Evolutionary conservation across 129 eudicot species (phyloP), one percentile per base, ranked within the genome.

Genomic region (Chrysanthemum makinoi): DNA sequence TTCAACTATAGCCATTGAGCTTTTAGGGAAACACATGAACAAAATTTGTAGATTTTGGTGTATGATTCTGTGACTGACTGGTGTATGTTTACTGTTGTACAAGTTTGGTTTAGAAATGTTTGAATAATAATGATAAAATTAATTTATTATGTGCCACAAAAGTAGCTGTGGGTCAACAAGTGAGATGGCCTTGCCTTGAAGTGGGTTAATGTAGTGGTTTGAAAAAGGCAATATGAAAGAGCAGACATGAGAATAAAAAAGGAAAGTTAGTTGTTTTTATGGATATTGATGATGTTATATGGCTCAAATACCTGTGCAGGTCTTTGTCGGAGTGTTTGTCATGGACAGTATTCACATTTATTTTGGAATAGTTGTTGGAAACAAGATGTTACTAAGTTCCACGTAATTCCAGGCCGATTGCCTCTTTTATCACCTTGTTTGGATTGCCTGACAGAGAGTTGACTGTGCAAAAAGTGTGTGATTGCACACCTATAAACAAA

Each of bases 311-410:
- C 62, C 57, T 52, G 61, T 73, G 70, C 54, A 63, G 64, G 78
- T 73, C 78, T 49, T 73, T 73, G 77, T 73, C 70, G 69, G 66
- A 56, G 75, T 35, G 65, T 56, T 69, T 20, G 71, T 65, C 33
- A 39, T 30, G 11, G 35, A 69, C 74, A 56, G 46, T 62, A 28
- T 62, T 20, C 15, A 20, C 52, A 62, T 26, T 64, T 39, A 74
- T 28, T 74, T 20, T 50, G 74, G 59, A 44, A 20, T 20, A 63
- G 55, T 52, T 74, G 72, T 20, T 64, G 63, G n/a, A 62, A 26
- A 4, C 19, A 47, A 56, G 65, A 13, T 33, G 51, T 49, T 1
- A n/a, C n/a, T n/a, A 56, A 64, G 74, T 46, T 28, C 66, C 62
- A 58, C 80, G 60, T 59, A 76, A 58, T 68, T 67, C 46, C 68